Evolutionary conservation across 768 basidiomycete species (phyloP), one percentile per base, ranked within the genome.

Genomic region (Lactarius hengduanensis): DNA sequence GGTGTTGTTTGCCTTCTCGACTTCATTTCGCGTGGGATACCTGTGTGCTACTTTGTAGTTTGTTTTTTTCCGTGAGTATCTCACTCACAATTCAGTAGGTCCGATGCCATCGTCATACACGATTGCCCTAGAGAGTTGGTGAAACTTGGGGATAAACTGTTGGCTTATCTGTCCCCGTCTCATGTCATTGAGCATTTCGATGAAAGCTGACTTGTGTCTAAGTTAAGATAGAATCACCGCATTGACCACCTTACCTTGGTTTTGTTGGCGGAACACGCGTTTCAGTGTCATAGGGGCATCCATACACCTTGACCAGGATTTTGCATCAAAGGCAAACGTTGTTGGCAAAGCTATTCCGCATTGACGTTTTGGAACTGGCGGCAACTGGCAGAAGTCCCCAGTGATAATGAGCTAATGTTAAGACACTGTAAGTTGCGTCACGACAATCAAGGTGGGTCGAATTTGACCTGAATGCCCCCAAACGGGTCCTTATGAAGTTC

Each of bases 321-420:
- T 69, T 0, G 94, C 88, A 62, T 96, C 92, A 73, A 97, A 96
- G 3, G 89, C 87, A 75, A 96, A 96, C 7, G 8, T 80, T 77
- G 38, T 86, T 79, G 13, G 81, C 50, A 70, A 82, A 65, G 69
- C 82, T 65, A 79, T 82, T 58, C 85, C 78, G 72, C 78, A 74
- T 76, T 82, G 71, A 70, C 81, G 76, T 40, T 78, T 79, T 15
- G 83, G 80, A 0, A 96, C 91, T 1, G 94, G 94, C 11, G 94
- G 94, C 0, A 97, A 80, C 75, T 97, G 94, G 73, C 86, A 95
- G 75, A 96, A 96, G 73, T 97, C 94, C 8, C 94, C 94, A 9
- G 89, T 93, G 4, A 95, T 78, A 40, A 91, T 81, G 61, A 95
- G 83, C 89, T 94, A 65, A 30, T n/a, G 57, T 20, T 11, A 20